Base-by-base conservation (phyloP, 106 monocot species). In the Allium sativum region DNA sequence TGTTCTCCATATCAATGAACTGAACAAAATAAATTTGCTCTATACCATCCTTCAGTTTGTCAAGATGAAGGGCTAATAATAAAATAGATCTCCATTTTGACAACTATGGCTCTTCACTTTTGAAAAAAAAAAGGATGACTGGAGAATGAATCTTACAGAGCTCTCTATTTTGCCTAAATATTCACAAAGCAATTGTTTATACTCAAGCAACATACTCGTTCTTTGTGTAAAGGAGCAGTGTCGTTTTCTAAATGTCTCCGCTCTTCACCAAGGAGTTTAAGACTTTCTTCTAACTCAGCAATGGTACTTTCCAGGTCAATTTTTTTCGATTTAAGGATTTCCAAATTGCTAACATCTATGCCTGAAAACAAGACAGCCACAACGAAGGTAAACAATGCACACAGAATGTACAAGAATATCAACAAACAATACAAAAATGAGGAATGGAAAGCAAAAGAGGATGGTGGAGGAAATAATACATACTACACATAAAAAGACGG, bases 161-260 rank as follows among this genome's bases (percentile, higher is more conserved):
- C 31, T 31, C 31, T 31, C 31, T 31, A 31, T 0, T 31, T 31
- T 31, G 31, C 31, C 31, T 31, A 31, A 31, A 31, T 31, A 31
- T 31, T 31, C 31, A 31, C 31, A 31, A 31, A 31, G 31, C 31
- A 5, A 18, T 46, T 22, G 9, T 54, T 64, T n/a, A 58, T 18
- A 42, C 56, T 18, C 31, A 19, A 56, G 20, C 18, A 72, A 55
- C 68, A 64, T 44, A 96, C 96, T 61, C 78, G 79, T 40, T 84
- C 63, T 72, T 79, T 87, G 50, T 72, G 87, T 18, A 96, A 71
- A 9, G 70, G 80, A 54, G 96, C 84, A 31, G 73, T 74, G 64
- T 84, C 84, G 72, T 96, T 84, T 54, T 91, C 96, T 31, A 90
- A 72, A 21, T 84, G 81, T 50, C 91, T 87, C 58, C 80, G 87